These are phyloP conservation scores for Penicillium chermesinum DNA, from an alignment of 495 filamentous ascomycete species.

Conservation along the genomic window DNA sequence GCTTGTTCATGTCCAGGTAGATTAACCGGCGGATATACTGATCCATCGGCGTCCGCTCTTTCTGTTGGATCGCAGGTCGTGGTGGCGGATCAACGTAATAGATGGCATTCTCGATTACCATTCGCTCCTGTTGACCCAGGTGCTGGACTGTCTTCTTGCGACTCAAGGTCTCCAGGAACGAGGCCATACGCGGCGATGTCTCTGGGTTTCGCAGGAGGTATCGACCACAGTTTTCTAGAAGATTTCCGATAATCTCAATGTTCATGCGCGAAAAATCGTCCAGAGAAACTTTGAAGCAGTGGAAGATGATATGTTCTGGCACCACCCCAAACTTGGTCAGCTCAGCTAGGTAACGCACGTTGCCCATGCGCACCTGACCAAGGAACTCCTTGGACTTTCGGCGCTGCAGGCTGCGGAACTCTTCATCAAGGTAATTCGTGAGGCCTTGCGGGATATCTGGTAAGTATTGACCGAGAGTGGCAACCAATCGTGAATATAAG, in stretches of 20 bases:
- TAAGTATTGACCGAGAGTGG: constrained; percentile 90
- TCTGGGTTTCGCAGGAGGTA: constrained; percentile 93
- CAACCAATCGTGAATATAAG: constrained; percentile 83
- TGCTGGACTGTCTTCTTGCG: constrained; percentile 95
- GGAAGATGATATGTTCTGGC: constrained; percentile 97
- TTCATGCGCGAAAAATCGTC: constrained; percentile 99
- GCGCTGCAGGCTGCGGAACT: constrained; percentile 96
- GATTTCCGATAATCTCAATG: constrained; percentile 94
- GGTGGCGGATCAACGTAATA: constrained; percentile 97
- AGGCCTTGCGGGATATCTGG: constrained; percentile 88
- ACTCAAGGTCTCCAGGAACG: constrained; percentile 89
- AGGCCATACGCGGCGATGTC: constrained; percentile 84
- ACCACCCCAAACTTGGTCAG: constrained; percentile 98
- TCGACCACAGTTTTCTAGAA: constrained; percentile 95
- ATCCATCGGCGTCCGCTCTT: constrained; percentile 90
- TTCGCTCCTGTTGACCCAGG: constrained; percentile 90
- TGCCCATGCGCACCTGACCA: constrained; percentile 87
- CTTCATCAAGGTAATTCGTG: constrained; percentile 89
- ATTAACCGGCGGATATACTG: constrained; percentile 87
- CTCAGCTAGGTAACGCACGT: constrained; percentile 95
- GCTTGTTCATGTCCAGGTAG: constrained; percentile 88
- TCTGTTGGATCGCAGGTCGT: constrained; percentile 89
- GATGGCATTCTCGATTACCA: constrained; percentile 97
- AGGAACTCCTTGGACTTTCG: constrained; percentile 97
- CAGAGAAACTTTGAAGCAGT: constrained; percentile 93